Evolutionary conservation across 1,139 yeast species (phyloP), one percentile per base, ranked within the genome.

Genomic region (Chernovozyma aurita): DNA sequence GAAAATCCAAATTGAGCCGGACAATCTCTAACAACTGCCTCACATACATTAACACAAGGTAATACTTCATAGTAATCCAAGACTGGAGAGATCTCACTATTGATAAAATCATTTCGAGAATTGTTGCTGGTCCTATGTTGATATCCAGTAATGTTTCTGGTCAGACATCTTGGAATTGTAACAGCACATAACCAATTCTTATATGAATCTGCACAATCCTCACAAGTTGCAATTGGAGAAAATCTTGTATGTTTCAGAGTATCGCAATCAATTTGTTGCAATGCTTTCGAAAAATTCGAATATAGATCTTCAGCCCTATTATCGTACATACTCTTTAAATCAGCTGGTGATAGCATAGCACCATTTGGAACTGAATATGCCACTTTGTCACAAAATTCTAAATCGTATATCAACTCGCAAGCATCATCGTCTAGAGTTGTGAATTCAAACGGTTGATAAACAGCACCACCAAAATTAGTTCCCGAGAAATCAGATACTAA

Each of bases 101-200:
- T 73, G 29, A 90, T 70, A 46, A 75, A 76, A 6, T 62, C 63
- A 48, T 76, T 86, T 40, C 98, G 68, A 7, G 86, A 80, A 6
- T 65, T 57, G n/a, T 71, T 71, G 2, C 59, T 59, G 3, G 61
- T 59, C 26, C 95, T 68, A 22, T 53, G 46, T 22, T 58, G 56
- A 51, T 78, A 77, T 13, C 76, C 79, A 0, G 71, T 52, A 4
- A 67, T 55, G 22, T 73, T 56, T 33, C 59, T 42, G 0, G 84
- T 65, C 1, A 83, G 70, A 50, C 98, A 92, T 25, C 97, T 65
- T 0, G 98, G 97, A n/a, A 92, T 85, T 0, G 88, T 70, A 4
- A 86, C 87, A 0, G 95, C 74, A 61, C 98, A 92, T 15, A 92
- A 68, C 98, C 98, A 92, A 49, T 82, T 73, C 49, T 78, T 80